phyloP scores from a whole-genome alignment of 352 stramenopile species.

The Globisporangium orthogonon region DNA sequence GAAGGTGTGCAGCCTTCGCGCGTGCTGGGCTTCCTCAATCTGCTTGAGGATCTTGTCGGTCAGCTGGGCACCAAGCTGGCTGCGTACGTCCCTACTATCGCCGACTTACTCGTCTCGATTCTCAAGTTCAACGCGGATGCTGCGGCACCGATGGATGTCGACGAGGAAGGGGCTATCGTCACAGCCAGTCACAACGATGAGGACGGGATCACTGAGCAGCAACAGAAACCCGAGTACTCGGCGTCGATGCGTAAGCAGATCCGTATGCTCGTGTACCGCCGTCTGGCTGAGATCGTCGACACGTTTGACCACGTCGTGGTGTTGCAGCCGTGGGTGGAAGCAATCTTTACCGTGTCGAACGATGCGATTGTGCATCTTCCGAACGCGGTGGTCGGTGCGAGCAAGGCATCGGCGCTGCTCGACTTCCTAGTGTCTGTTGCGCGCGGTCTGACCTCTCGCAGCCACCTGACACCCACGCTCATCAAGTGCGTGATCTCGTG shows the following conservation, averaged over 20 bases:
- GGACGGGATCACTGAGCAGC: constrained; percentile 1
- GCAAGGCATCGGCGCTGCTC: constrained; percentile 70
- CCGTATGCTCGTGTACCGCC: constrained; percentile 69
- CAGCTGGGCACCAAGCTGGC: constrained; percentile 85
- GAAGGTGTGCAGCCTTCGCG: constrained; percentile 59
- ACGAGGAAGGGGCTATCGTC: constrained; percentile 12
- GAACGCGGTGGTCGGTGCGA: constrained; percentile 63
- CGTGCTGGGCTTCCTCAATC: constrained; percentile 87
- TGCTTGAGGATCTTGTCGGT: constrained; percentile 81
- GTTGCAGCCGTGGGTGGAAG: constrained; percentile 57
- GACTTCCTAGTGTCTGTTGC: constrained; percentile 69
- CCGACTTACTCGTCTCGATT: constrained; percentile 71
- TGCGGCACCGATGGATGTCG: constrained; percentile 18
- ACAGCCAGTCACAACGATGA: constrained; percentile 11
- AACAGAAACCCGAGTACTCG: constrained; percentile 20
- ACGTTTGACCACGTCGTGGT: constrained; percentile 66
- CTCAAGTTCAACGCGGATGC: constrained; percentile 43
- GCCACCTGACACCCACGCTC: constrained; percentile 27
- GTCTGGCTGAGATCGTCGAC: constrained; percentile 66
- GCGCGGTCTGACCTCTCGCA: constrained; percentile 30
- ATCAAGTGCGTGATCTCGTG: constrained; percentile 56
- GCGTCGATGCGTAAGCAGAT: constrained; percentile 75
- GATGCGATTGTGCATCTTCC: constrained; percentile 63
- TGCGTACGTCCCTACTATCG: constrained; percentile 70
- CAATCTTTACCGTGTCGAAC: constrained; percentile 33